phyloP scores from a whole-genome alignment of 257 asterid species.

The Primulina eburnea region DNA sequence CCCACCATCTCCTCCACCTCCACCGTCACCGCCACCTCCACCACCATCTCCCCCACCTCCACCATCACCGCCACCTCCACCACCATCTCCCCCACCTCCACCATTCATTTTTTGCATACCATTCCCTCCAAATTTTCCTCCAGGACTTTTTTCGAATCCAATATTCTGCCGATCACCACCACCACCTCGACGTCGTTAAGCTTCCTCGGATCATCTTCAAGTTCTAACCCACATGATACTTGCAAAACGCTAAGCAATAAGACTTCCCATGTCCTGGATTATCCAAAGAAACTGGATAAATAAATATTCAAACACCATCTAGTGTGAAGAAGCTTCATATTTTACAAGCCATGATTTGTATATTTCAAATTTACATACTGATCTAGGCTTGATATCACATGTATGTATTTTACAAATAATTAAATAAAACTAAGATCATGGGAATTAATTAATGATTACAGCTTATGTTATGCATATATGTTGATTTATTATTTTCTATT shows the following conservation, averaged over 20 bases:
- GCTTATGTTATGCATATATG: background rate
- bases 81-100: background rate
- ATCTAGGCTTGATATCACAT: background rate
- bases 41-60: no score
- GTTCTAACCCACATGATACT: background rate
- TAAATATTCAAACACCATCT: no score
- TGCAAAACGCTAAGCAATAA: background rate
- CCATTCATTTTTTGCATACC: background rate
- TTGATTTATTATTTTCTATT: no score
- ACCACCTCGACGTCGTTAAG: background rate
- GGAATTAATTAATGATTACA: background rate
- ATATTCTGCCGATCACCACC: background rate
- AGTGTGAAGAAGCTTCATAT: no score
- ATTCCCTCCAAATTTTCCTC: background rate
- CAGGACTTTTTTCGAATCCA: no score
- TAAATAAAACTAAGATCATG: background rate
- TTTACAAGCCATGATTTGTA: background rate
- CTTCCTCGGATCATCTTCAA: background rate
- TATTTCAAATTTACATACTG: no score
- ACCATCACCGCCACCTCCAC: no score
- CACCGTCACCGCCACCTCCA: no score
- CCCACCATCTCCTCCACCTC: no score
- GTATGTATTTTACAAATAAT: background rate
- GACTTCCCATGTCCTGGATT: background rate
- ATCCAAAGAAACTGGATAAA: background rate